Base-by-base conservation (phyloP, 73 alveolate genomes). In the Blepharisma stoltei region DNA sequence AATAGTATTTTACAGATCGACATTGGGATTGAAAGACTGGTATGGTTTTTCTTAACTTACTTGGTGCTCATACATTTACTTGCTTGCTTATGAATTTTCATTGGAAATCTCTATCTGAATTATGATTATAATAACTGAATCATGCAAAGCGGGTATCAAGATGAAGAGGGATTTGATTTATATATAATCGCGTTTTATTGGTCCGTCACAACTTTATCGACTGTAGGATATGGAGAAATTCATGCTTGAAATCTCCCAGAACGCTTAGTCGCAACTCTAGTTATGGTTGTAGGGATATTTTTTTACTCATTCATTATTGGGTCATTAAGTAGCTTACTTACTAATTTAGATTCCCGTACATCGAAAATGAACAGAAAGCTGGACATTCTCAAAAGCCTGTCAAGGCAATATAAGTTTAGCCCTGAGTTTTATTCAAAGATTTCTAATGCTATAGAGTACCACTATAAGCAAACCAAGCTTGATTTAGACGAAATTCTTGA, bases 191-290 rank as follows among this genome's bases (percentile, higher is more conserved):
- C 54, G 2, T 43, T 69, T 43, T 69, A 69, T 43, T 69, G 55
- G 6, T 44, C 54, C 5, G 65, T 69, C 32, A 69, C 79, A 18
- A 69, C 79, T 14, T 69, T 69, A 44, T 81, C 79, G 4, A 69
- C 79, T n/a, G 79, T 69, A 44, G 79, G 79, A 37, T 69, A 44
- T 25, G 79, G 79, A n/a, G 79, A 69, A 1, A 69, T 69, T n/a
- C 67, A 44, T 25, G 71, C 79, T n/a, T 44, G 27, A 9, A 69
- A 69, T 25, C n/a, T 20, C 1, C 14, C 65, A 46, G 79, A 69
- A 43, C 25, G 65, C 0, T 44, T 69, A n/a, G 23, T 69, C 6
- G 45, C 79, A 4, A 44, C 75, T 37, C 32, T 9, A 38, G 65
- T 69, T 23, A 38, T 69, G 55, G 55, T 69, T 23, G n/a, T 69